Evolutionary conservation across 495 filamentous ascomycete genomes (phyloP), one percentile per base, ranked within the genome.

Genomic region (Hypomontagnella submonticulosa): DNA sequence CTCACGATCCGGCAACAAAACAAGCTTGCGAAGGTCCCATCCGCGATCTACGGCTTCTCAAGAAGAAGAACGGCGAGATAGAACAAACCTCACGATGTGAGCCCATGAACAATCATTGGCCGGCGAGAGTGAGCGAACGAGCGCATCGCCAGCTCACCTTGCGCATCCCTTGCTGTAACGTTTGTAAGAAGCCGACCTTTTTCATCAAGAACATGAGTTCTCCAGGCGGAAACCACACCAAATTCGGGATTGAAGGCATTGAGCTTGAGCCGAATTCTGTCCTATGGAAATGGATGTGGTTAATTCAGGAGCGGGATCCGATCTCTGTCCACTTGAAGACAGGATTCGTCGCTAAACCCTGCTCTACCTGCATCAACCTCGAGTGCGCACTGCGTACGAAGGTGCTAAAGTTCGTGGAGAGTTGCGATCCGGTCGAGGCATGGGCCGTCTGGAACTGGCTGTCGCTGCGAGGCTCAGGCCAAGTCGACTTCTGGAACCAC

Each of bases 371-470:
- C 20, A 30, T 54, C 15, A 52, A 65, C 12, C 55, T 19, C 13
- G 61, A 65, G 40, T 20, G 5, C 0, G 4, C 38, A 4, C n/a
- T 65, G 10, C 53, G 61, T 4, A 13, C 19, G 2, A 57, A 41
- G 27, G 53, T 65, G 13, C 0, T 27, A 4, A 19, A 27, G 15
- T 57, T 18, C 32, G 4, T 42, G 5, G 10, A 23, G 18, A 4
- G 5, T 4, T 54, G 50, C 10, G 27, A 36, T 9, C 13, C 27
- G 6, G 4, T 46, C 11, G 61, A 57, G 33, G 54, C 53, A 12
- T 65, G 54, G 61, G 61, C 46, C 1, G 47, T 65, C 12, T 65
- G 53, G 61, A 32, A 53, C 10, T 65, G 61, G 61, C 8, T 65
- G 13, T 15, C 8, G 2, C 37, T 20, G n/a, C 57, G 57, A 38